These are phyloP conservation scores for Chlorencoelia australis DNA, from an alignment of 2,329 filamentous ascomycete genomes.

Conservation along the genomic window DNA sequence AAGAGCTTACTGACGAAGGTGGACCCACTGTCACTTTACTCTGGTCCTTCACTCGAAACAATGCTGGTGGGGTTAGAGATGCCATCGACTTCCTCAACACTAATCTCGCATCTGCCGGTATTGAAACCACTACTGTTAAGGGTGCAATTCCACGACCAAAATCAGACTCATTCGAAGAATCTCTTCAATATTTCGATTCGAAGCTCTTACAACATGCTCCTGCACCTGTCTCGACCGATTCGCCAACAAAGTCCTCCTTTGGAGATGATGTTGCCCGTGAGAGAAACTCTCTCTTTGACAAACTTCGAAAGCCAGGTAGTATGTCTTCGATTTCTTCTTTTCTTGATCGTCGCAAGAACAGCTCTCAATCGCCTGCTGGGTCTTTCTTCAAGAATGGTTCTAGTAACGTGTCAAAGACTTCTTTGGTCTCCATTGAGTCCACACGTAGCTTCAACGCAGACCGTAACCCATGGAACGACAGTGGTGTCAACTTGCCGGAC, in stretches of 20 bases:
- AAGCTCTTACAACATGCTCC: constrained; percentile 92
- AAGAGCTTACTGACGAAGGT: constrained; percentile 48
- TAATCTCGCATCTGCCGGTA: constrained; percentile 74
- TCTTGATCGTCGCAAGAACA: constrained; percentile 89
- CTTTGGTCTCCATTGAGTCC: constrained; percentile 90
- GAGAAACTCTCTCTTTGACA: constrained; percentile 77
- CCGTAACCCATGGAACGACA: constrained; percentile 97
- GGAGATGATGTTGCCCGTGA: constrained; percentile 71
- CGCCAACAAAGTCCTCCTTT: constrained; percentile 77
- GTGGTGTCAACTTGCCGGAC: constrained; percentile 85
- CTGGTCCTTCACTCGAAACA: constrained; percentile 90
- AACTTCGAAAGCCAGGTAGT: constrained; percentile 87
- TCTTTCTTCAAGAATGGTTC: constrained; percentile 90
- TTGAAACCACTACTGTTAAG: constrained; percentile 81
- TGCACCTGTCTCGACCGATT: constrained; percentile 69
- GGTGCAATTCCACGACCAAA: constrained; percentile 96
- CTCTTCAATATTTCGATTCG: constrained; percentile 91
- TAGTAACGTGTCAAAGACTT: constrained; percentile 85
- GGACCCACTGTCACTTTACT: constrained; percentile 52
- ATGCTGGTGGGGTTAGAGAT: constrained; percentile 88
- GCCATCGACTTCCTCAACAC: constrained; percentile 90
- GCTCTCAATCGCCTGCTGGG: constrained; percentile 68
- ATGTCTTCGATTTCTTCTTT: constrained; percentile 95
- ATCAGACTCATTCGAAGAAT: constrained; percentile 97
- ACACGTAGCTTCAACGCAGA: constrained; percentile 83